Base-by-base conservation (phyloP, 495 filamentous ascomycete genomes). In the Aspergillus homomorphus region DNA sequence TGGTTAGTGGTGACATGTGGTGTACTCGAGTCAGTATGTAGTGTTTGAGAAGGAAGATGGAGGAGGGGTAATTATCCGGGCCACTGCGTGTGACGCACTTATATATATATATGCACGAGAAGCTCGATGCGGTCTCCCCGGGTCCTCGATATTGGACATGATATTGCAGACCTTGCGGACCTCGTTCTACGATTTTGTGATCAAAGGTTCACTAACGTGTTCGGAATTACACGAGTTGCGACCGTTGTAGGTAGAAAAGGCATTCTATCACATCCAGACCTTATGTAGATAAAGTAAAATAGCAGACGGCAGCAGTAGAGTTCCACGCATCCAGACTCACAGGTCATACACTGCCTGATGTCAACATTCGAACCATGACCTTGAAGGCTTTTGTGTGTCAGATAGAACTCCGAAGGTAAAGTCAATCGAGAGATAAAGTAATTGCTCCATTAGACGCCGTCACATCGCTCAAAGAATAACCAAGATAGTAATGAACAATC, bases 401-500 rank as follows among this genome's bases (percentile, higher is more conserved):
- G 10, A 21, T 46, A 19, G 48, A 56, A 49, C 41, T 38, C 24
- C 23, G 14, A 52, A 28, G 44, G 48, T 23, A 23, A 55, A 43
- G 44, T 22, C 33, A 45, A 57, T 26, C 42, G 26, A 45, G 56
- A 58, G 54, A 38, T 44, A 19, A 55, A 45, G n/a, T n/a, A 43
- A 30, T 58, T 77, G 66, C 51, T 79, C 85, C 57, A 51, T 57
- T 26, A 12, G 69, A 74, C 69, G 66, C 71, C 71, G 46, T 22
- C 56, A 43, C 44, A 52, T 54, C 60, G 61, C 60, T 53, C 55
- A 60, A 42, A 23, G 26, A 60, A 51, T 38, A 38, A 38, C 33
- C 33, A 38, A 38, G 33, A 38, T 14, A 38, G 33, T 38, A 12
- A 38, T 26, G 20, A 57, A 41, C 60, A 63, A 62, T 53, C 56